Evolutionary conservation across 306 rosid genomes (phyloP), one percentile per base, ranked within the genome.

Genomic region (Acacia crassicarpa): DNA sequence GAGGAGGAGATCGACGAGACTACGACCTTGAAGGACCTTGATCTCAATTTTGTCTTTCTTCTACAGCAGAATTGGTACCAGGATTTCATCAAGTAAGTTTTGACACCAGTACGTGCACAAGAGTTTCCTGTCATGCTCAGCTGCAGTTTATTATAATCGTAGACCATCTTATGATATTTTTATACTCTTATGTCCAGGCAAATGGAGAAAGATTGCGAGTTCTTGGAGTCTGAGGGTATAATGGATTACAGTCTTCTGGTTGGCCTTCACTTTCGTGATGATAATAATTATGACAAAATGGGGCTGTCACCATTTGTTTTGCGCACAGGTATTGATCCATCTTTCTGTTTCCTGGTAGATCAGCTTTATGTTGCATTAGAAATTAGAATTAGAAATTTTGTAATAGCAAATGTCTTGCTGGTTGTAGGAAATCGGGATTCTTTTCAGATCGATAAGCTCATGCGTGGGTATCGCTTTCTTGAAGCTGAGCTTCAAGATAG

Each of bases 181-280:
- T 8, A 58, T 85, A 77, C 73, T 68, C 54, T 40, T 67, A 71
- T 85, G 49, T 62, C 32, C 89, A 96, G 99, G 74, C 99, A 96
- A 92, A 89, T 96, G 56, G 91, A 93, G 65, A 91, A 87, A 40
- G 99, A 96, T 81, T 96, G 99, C 11, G 97, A 94, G 84, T 96
- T 96, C 88, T 86, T 96, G 92, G 99, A 96, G 88, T 91, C 97
- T 0, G 98, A 96, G 87, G 88, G 94, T 88, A 96, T 96, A 76
- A 96, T 96, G 99, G 99, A 96, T 82, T 96, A 96, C 78, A 96
- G 99, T 89, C 94, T 96, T 74, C 82, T 96, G 83, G 94, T 96
- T 84, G 99, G 98, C 67, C 89, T 96, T 88, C 99, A 96, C 77
- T 96, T 96, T 74, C 97, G 97, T 1, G 97, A 92, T 69, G 94